Evolutionary conservation across 2,329 filamentous ascomycete species (phyloP), one percentile per base, ranked within the genome.

Genomic region (Colletotrichum destructivum): DNA sequence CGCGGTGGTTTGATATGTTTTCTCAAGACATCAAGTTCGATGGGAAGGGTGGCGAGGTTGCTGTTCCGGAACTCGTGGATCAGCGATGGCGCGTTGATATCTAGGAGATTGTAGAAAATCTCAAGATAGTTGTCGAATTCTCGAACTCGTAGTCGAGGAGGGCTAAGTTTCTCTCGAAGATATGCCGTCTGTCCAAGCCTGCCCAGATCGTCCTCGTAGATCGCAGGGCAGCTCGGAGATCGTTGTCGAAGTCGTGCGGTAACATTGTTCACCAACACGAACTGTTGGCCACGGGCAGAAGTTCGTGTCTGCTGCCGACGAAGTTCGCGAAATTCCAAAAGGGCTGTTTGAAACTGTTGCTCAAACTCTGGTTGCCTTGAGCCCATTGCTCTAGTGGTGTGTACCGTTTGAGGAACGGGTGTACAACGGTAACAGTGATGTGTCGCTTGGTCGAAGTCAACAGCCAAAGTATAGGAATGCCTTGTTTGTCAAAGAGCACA

Each of bases 31-130:
- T 44, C 12, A 7, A 26, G 26, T 0, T 42, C 38, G 35, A 64
- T 46, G 6, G 62, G 62, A 2, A 64, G 31, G 6, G 21, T 47
- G 5, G 8, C 6, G 7, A 64, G 52, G 2, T 26, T 31, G 18
- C 44, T 64, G 4, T 64, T 44, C 6, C 47, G 26, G 38, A 64
- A 64, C 7, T 26, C 12, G 44, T 56, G 35, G 21, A 64, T 56
- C 9, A 55, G 21, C 9, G 40, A 31, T 9, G 62, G 49, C 6
- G 23, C 21, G 1, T 11, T 16, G 9, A 64, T 44, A 0, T 55
- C 62, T 9, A 64, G 26, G 6, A 64, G 40, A 2, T 31, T 64
- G 35, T 64, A 64, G 21, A 64, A 64, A 18, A 56, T 9, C 4
- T n/a, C 35, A 16, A 44, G 62, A n/a, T 31, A 15, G 8, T 55